Base-by-base conservation (phyloP, 306 rosid species). In the Crotalaria pallida region DNA sequence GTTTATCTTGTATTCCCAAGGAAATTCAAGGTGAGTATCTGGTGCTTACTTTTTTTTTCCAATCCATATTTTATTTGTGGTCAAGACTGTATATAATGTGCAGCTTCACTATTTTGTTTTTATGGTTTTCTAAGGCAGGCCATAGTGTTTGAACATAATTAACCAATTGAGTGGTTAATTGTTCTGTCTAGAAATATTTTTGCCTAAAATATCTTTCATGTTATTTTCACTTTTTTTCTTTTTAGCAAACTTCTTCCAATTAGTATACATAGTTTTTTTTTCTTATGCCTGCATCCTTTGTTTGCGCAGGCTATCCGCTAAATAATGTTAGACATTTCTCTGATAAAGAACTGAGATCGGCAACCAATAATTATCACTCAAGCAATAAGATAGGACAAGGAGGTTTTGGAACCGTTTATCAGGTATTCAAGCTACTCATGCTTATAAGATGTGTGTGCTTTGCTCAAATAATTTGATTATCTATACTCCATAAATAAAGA, bases 351-450 rank as follows among this genome's bases (percentile, higher is more conserved):
- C 34, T 95, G 75, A 87, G 81, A 80, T 57, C 52, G 31, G 99
- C 99, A 22, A 89, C 99, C 1, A 82, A 82, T 80, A 74, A 86
- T 77, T 95, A 89, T 74, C 81, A 89, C 75, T 34, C 74, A 18
- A 83, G 82, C 56, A 84, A 85, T 60, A 91, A 84, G 88, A 74
- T 95, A 33, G 99, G 99, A 77, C 82, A 84, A 15, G 99, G 99
- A 58, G 97, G 99, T 34, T 95, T 91, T 79, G 99, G 99, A 65
- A 84, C 86, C 13, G 99, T 95, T 76, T 91, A 86, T 69, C 77
- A 86, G 99, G 99, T 95, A 88, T 62, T 66, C 31, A 31, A 31
- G 33, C 59, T 49, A 27, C 61, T 36, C 7, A 51, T 36, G 15
- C 59, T 51, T 45, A 6, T 76, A 17, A 33, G 15, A 63, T 65